Base-by-base conservation (phyloP, 2,329 filamentous ascomycete genomes). In the Fusarium domesticum region DNA sequence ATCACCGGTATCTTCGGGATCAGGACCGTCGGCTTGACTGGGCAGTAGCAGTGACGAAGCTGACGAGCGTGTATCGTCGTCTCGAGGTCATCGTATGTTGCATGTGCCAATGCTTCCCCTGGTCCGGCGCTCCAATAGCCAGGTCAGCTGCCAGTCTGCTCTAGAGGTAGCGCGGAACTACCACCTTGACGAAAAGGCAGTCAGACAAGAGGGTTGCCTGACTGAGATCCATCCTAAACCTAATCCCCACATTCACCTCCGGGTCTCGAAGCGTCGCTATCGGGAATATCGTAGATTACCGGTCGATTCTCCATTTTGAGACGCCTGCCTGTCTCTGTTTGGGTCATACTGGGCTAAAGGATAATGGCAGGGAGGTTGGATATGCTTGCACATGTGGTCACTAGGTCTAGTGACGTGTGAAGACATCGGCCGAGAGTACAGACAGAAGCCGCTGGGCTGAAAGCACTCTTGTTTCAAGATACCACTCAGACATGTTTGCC, bases 1-100 rank as follows among this genome's bases (percentile, higher is more conserved):
- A 18, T 35, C 31, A 18, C 37, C 51, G 51, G 51, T 40, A 54
- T 34, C 45, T 44, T 54, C 51, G 51, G 51, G 51, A 54, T 41
- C 42, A 41, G 39, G 39, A 28, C 51, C 51, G 51, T 17, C 51
- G 35, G 43, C 37, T 34, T 49, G 5, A 28, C 7, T 12, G 14
- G 3, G 14, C 23, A 28, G 14, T 28, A 30, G 16, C 33, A 15
- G 31, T 32, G 30, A 30, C 20, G 43, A 40, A n/a, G 38, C 38
- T 49, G 38, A 40, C 37, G 25, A 30, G 19, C 14, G 37, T 18
- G 23, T 43, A 41, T 39, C 25, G 34, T 51, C 23, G 42, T 34
- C 37, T 50, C 42, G 37, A 44, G 25, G 35, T 33, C 42, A 30
- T 49, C 49, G 51, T 53, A 51, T 38, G 49, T 39, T 51, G 45